Evolutionary conservation across 2,329 filamentous ascomycete genomes (phyloP).

Genomic region (Lasiodiplodia sp.): DNA sequence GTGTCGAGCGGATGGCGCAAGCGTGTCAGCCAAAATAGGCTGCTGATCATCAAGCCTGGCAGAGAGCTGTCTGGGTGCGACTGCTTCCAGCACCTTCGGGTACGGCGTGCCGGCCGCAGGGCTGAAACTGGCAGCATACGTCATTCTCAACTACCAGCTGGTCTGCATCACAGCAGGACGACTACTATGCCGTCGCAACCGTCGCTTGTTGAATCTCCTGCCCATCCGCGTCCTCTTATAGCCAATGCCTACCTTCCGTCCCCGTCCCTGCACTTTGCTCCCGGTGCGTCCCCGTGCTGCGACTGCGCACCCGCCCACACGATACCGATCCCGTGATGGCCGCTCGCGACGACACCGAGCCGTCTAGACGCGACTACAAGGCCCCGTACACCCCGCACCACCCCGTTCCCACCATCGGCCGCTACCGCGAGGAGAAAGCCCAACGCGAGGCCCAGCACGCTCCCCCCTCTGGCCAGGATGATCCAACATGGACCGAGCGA

Average conservation of each 20-base stretch:
- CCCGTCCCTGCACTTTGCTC: background rate
- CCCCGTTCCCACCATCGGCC: constrained; percentile 56
- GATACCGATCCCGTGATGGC: constrained; percentile 41
- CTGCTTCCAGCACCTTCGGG: background rate
- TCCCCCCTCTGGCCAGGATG: constrained; percentile 37
- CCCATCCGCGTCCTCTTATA: background rate
- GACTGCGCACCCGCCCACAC: background rate
- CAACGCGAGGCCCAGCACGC: constrained; percentile 47
- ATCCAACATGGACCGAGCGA: constrained; percentile 44
- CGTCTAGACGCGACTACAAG: constrained; percentile 46
- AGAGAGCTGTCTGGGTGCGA: background rate
- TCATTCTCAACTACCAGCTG: background rate
- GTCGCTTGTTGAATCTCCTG: background rate
- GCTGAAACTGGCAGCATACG: constrained; percentile 1
- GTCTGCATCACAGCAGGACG: background rate
- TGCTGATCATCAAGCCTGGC: background rate
- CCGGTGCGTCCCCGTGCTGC: background rate
- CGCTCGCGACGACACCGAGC: constrained; percentile 53
- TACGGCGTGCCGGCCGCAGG: background rate
- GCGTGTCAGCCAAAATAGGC: background rate
- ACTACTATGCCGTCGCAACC: constrained; percentile 1
- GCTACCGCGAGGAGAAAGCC: constrained; percentile 56
- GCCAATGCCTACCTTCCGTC: background rate
- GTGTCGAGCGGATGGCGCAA: constrained; percentile 1
- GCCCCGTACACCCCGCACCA: constrained; percentile 54